A percentile compares a stretch with the other conserved stretches of the same genome.
Conservation (phyloP, 148 eudicot genomes). For the Mesembryanthemum crystallinum region DNA sequence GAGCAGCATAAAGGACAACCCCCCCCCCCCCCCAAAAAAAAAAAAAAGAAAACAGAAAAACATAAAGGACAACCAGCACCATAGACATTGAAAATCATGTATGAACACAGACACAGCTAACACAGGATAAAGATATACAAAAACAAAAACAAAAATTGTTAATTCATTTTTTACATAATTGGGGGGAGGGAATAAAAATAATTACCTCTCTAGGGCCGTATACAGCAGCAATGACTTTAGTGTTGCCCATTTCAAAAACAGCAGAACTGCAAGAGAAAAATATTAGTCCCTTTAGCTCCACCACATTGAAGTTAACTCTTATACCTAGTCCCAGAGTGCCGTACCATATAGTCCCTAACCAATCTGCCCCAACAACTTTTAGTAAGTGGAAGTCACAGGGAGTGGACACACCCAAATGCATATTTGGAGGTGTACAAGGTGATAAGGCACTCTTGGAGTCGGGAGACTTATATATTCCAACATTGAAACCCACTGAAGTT, state of each 20-base stretch:
- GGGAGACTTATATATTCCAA: too few relatives aligned
- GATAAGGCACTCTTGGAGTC: too few relatives aligned
- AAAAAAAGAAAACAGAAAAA: not conserved
- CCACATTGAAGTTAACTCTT: not conserved
- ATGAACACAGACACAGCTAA: too few relatives aligned
- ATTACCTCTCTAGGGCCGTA: constrained; percentile 95
- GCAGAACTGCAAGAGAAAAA: constrained; percentile 60
- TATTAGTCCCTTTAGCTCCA: not conserved
- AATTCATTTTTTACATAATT: not conserved
- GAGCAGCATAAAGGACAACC: not conserved
- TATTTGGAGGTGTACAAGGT: too few relatives aligned
- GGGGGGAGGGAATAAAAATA: not conserved
- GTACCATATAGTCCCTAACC: too few relatives aligned
- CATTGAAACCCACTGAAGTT: not conserved
- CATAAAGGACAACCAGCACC: not conserved
- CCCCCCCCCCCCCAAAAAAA: not conserved
- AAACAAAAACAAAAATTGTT: not conserved
- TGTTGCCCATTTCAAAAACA: constrained; percentile 93
- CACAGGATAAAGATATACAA: not conserved
- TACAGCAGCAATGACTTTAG: constrained; percentile 94
- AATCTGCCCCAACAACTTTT: too few relatives aligned
- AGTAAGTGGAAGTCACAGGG: too few relatives aligned
- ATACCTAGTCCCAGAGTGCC: too few relatives aligned
- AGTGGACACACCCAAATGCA: too few relatives aligned
- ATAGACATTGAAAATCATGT: too few relatives aligned